phyloP scores from a whole-genome alignment of 2,329 filamentous ascomycete genomes.

The Alternaria solani region DNA sequence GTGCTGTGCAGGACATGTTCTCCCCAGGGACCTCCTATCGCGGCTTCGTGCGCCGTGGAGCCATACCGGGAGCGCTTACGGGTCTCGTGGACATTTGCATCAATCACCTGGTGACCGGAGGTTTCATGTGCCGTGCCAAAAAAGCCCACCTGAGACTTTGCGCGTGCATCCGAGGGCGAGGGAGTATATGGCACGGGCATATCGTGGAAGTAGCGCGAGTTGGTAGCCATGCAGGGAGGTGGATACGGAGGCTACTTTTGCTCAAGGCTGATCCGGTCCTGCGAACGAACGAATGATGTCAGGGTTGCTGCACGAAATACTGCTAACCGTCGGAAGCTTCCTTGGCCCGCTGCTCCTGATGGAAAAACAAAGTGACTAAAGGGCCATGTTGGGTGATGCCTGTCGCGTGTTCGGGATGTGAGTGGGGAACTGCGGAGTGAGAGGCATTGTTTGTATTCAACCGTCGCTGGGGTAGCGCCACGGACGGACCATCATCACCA shows the following conservation, averaged over 20 bases:
- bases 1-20: conserved; percentile 27
- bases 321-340: conserved; percentile 13
- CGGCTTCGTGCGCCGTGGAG: conserved; percentile 23
- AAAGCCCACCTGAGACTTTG: conserved; percentile 23
- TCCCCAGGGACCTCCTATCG: conserved; percentile 30
- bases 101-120: conserved; percentile 39
- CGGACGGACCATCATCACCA: conserved; percentile 10
- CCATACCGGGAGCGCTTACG: conserved; percentile 41
- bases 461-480: conserved; percentile 18
- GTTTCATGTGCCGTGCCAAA: conserved; percentile 39
- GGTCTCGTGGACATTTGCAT: conserved; percentile 39
- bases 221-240: conserved; percentile 35
- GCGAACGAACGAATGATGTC: conserved; percentile 23
- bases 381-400: conserved; percentile 25
- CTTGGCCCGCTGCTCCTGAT: conserved; percentile 12
- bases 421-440: conserved; percentile 21
- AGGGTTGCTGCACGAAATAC: conserved; percentile 12
- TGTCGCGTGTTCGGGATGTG: conserved; percentile 15
- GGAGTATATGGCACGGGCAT: conserved; percentile 43
- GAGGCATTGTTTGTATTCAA: conserved; percentile 28
- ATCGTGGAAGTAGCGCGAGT: conserved; percentile 28
- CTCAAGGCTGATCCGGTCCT: conserved; percentile 7
- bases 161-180: conserved; percentile 24
- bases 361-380: conserved; percentile 20
- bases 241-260: conserved; percentile 30